Evolutionary conservation across 352 stramenopile genomes (phyloP), one percentile per base, ranked within the genome.

Genomic region (Pythium plurisporium): DNA sequence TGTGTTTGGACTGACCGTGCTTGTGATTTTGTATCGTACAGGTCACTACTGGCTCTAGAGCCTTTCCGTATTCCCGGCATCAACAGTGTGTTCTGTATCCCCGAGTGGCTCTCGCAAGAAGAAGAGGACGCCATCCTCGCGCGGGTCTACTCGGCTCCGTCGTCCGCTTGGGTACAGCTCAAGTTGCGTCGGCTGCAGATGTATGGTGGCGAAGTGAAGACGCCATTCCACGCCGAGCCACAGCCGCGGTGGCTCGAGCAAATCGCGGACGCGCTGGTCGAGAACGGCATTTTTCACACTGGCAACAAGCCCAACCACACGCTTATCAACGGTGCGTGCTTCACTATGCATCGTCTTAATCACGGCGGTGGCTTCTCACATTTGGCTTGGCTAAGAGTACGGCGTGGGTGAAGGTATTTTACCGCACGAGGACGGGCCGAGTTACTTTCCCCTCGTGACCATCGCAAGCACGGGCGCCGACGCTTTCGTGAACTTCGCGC

Each of bases 111-210:
- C 57, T 72, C 73, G 11, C 33, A 72, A 20, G 66, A 74, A 9
- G 80, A 90, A 45, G 80, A 90, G 42, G 41, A 54, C 3, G 73
- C 72, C 27, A 80, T 91, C 11, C 59, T 88, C 20, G 67, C 76
- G 20, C 72, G 74, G 15, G 76, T 91, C 9, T 79, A 88, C 47
- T 65, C 69, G 9, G 67, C 76, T 8, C 69, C 69, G 0, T 49
- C 29, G 42, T 55, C 46, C 56, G 54, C 45, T 23, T 91, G 78
- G 81, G 78, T 91, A 6, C 62, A 67, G n/a, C 70, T 91, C 31
- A 86, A 82, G 49, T 69, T 69, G 50, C 81, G 81, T 0, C 70
- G 79, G 2, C 67, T 91, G 59, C 81, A 91, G 51, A 84, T 87
- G 67, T 85, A 72, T 67, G 78, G 81, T 49, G 81, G 81, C 41